Base-by-base conservation (phyloP, 2,329 filamentous ascomycete species). In the Penicillium sp. region DNA sequence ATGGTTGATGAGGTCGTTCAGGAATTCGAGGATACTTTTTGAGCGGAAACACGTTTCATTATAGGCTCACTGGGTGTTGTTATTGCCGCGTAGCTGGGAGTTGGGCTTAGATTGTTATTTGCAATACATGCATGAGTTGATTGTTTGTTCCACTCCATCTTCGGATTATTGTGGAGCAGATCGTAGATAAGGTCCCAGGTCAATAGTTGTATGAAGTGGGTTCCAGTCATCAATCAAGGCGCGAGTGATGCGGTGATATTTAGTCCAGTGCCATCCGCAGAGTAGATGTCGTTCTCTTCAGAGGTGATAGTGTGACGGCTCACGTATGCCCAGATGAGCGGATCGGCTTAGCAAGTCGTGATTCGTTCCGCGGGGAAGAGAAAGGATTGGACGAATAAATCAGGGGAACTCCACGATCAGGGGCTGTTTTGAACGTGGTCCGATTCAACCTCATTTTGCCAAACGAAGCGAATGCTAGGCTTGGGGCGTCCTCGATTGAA, bases 401-500 rank as follows among this genome's bases (percentile, higher is more conserved):
- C 59, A 49, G 47, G 53, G 58, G 55, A 18, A 60, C 59, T 63
- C 62, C 62, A 63, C 62, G 61, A 56, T 27, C 38, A 47, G 32
- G 32, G 45, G 34, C 11, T 31, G 16, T 34, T 32, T 49, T n/a
- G 14, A 40, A 43, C 21, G 48, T 45, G 31, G 49, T 44, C 48
- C 45, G 34, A 51, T 54, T 31, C 32, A 53, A 56, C 49, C 38
- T 21, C 44, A 47, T 31, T 14, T 40, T 24, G 16, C 11, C 27
- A 34, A 24, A 29, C n/a, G 49, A 43, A 63, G 63, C 77, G 76
- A 67, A 82, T 83, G 81, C 78, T 85, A 69, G 83, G 83, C 68
- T 71, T 84, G 64, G 78, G 73, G 57, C 69, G 82, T 68, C 83
- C 82, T 70, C 80, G 78, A 71, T 73, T 87, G 61, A 81, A 78